Conservation (phyloP, 1,284 basidiomycete genomes). For the Boletus austroedulis region DNA sequence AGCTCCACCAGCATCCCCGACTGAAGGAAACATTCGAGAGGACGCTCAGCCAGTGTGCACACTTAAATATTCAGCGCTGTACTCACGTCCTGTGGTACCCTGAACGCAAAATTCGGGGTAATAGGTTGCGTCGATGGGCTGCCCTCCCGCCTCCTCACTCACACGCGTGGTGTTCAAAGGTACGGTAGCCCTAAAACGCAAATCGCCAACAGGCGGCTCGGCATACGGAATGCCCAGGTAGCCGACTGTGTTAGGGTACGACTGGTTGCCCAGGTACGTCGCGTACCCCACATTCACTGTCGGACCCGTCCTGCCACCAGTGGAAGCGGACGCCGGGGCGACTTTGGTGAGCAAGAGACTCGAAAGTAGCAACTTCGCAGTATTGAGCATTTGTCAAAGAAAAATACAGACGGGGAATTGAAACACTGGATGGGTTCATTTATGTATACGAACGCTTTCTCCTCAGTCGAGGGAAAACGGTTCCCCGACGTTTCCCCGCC, state of each 20-base stretch:
- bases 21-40: slow-evolving; percentile 11
- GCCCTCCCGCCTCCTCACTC: slow-evolving; percentile 33
- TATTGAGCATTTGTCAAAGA: not conserved
- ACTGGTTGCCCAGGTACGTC: slow-evolving; percentile 51
- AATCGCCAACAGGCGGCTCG: slow-evolving; percentile 51
- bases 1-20: slow-evolving; percentile 53
- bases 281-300: slow-evolving; percentile 52
- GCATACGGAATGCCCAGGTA: slow-evolving; percentile 57
- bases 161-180: slow-evolving; percentile 45
- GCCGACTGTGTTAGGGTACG: slow-evolving; percentile 52
- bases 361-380: not conserved
- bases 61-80: not conserved
- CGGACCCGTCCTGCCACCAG: slow-evolving; percentile 18
- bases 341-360: slow-evolving; percentile 4
- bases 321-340: not conserved
- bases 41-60: not conserved
- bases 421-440: not conserved
- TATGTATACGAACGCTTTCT: no score
- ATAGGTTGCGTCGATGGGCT: slow-evolving; percentile 46
- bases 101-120: slow-evolving; percentile 60
- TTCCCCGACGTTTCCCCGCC: not conserved
- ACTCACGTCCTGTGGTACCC: slow-evolving; percentile 39
- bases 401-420: not conserved
- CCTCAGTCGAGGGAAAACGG: not conserved
- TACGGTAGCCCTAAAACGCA: slow-evolving; percentile 49